These are phyloP conservation scores for Cyclanthera cordifolia DNA, from an alignment of 306 rosid species.

Conservation along the genomic window DNA sequence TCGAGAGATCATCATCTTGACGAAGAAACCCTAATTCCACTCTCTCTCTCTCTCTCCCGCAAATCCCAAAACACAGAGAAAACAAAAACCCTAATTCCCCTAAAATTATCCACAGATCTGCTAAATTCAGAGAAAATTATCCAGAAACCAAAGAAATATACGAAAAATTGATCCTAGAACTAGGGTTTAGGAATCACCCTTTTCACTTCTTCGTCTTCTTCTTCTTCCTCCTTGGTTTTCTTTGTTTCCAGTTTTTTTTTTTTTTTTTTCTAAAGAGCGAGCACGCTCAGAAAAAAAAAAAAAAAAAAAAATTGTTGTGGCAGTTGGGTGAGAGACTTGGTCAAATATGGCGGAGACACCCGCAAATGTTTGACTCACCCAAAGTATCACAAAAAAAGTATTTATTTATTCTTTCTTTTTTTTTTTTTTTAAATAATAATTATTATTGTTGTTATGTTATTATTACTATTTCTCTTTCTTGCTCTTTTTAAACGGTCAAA, in stretches of 20 bases:
- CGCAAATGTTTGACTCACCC: constrained; percentile 16
- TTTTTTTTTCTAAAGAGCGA: not conserved
- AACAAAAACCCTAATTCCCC: constrained; percentile 15
- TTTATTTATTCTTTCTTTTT: no score
- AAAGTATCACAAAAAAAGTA: not conserved
- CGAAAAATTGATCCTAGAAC: not conserved
- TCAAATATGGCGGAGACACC: constrained; percentile 13
- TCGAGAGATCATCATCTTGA: constrained; percentile 74
- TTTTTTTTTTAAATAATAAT: no score
- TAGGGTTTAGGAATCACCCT: not conserved
- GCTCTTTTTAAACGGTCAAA: no score
- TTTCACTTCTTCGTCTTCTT: not conserved
- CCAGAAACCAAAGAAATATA: not conserved
- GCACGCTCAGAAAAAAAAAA: no score
- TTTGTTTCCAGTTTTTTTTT: not conserved
- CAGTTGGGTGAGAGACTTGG: constrained; percentile 5
- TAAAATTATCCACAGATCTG: constrained; percentile 14
- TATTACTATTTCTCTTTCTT: no score
- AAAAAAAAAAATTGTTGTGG: not conserved
- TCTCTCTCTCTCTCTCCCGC: not conserved
- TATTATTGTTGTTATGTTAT: no score
- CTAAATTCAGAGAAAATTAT: constrained; percentile 9
- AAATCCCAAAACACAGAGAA: not conserved
- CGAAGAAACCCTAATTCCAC: constrained; percentile 26
- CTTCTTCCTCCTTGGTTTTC: not conserved